A percentile compares a stretch with the other conserved stretches of the same genome.
Conservation (phyloP, 2,329 filamentous ascomycete species). For the Colletotrichum acutatum region DNA sequence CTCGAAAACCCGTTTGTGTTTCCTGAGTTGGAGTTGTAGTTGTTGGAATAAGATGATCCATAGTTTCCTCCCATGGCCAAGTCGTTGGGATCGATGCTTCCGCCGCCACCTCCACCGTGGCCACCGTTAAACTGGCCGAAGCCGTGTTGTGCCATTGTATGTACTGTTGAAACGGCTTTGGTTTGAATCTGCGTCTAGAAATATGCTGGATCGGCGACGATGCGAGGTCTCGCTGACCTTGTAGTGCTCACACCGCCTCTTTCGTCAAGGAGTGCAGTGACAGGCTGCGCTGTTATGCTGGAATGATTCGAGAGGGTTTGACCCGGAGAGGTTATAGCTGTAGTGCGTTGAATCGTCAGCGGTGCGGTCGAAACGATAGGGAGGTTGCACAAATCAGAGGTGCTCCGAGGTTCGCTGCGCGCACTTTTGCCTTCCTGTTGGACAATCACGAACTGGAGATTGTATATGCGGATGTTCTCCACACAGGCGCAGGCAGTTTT, state of each 20-base stretch:
- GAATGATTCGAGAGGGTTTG: neutral
- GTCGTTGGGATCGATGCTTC: conserved; percentile 85
- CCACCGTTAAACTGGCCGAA: conserved; percentile 67
- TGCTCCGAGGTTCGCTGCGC: neutral
- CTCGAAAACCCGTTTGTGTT: conserved; percentile 79
- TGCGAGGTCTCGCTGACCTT: conserved; percentile 5
- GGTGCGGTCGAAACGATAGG: neutral
- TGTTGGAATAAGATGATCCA: conserved; percentile 66
- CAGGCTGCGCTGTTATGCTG: neutral
- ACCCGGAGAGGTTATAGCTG: neutral
- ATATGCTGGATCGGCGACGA: conserved; percentile 8
- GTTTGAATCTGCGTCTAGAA: neutral
- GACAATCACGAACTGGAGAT: neutral
- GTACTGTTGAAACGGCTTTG: neutral
- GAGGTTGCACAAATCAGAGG: neutral
- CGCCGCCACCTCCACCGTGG: conserved; percentile 53
- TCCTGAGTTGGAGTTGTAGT: conserved; percentile 64
- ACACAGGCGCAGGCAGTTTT: conserved; percentile 12
- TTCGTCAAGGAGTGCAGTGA: neutral
- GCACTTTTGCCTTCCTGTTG: neutral
- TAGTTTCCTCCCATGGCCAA: conserved; percentile 75
- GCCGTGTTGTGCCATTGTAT: conserved; percentile 65
- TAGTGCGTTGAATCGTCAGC: conserved; percentile 8
- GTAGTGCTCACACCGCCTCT: conserved; percentile 25
- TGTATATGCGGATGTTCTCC: conserved; percentile 22